Conservation (phyloP, 805 yeast species). For the Candida lessepsii region DNA sequence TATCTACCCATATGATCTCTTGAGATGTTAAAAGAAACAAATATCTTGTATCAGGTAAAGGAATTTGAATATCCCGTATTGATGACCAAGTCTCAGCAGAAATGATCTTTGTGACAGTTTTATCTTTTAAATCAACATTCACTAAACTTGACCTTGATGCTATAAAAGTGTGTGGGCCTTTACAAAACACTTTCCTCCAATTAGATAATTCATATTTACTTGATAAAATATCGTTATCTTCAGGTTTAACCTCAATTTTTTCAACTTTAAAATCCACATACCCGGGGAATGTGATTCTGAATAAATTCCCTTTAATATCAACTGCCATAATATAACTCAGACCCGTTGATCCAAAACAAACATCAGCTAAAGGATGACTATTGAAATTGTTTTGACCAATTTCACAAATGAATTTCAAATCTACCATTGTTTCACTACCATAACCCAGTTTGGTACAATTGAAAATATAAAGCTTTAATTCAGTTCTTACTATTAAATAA, state of each 20-base stretch:
- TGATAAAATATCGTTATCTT: slow-evolving; percentile 35
- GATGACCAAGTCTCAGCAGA: slow-evolving; percentile 55
- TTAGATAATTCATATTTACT: slow-evolving; percentile 47
- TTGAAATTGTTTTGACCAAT: slow-evolving; percentile 3
- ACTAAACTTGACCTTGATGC: slow-evolving; percentile 47
- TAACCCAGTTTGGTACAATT: slow-evolving; percentile 18
- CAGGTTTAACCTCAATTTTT: not conserved
- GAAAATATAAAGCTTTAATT: slow-evolving; percentile 30
- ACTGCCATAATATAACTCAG: slow-evolving; percentile 38
- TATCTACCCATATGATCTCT: slow-evolving; percentile 53
- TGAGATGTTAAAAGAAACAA: slow-evolving; percentile 62
- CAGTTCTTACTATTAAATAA: slow-evolving; percentile 38
- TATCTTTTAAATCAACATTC: slow-evolving; percentile 20
- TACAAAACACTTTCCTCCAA: slow-evolving; percentile 55
- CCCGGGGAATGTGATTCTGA: slow-evolving; percentile 29
- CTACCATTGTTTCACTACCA: slow-evolving; percentile 11
- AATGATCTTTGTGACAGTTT: slow-evolving; percentile 28
- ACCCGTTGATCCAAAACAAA: slow-evolving; percentile 45
- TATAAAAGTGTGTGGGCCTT: slow-evolving; percentile 27
- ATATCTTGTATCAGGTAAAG: slow-evolving; percentile 20
- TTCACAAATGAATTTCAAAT: slow-evolving; percentile 11
- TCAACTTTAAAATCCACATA: not conserved
- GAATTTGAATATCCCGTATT: slow-evolving; percentile 40
- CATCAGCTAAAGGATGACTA: slow-evolving; percentile 41
- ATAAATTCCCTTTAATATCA: slow-evolving; percentile 56